Percentiles rank a stretch among this genome's conserved stretches.
Evolutionary conservation across 192 early-diverging fungal species (phyloP).

Genomic region (Mortierella alpina): DNA sequence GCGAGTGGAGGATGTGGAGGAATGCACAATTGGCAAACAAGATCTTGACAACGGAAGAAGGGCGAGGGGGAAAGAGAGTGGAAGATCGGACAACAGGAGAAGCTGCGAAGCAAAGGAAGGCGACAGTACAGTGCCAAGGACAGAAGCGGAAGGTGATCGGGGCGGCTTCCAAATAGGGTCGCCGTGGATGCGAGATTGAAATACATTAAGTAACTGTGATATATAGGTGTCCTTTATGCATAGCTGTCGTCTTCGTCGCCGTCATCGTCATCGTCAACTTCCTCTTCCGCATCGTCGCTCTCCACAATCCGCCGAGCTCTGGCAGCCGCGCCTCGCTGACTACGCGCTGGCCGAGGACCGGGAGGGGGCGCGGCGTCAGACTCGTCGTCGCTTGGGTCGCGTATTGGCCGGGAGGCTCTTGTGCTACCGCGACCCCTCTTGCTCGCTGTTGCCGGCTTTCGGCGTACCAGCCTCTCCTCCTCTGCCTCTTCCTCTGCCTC

Average conservation of each 20-base stretch:
- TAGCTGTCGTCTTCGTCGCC: neutral
- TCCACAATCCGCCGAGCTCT: neutral
- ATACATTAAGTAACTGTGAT: too few relatives aligned
- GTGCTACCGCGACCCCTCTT: neutral
- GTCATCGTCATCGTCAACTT: slow-evolving; percentile 10
- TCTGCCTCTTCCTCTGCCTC: slow-evolving; percentile 9
- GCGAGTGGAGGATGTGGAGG: neutral
- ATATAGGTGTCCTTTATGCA: neutral
- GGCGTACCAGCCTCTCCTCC: neutral
- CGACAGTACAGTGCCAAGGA: neutral
- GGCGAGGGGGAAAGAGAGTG: neutral
- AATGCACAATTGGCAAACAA: neutral
- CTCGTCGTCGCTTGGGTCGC: neutral
- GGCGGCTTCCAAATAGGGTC: too few relatives aligned
- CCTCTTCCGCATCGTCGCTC: slow-evolving; percentile 5
- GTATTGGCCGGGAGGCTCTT: neutral
- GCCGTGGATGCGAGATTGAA: too few relatives aligned
- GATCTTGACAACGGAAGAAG: neutral
- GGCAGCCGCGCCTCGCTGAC: neutral
- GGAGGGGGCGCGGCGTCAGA: neutral
- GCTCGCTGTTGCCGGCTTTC: neutral
- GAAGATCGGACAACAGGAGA: neutral
- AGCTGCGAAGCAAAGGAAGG: neutral
- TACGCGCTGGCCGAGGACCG: neutral
- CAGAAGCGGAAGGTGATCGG: too few relatives aligned